Base-by-base conservation (phyloP, 1,284 basidiomycete genomes). In the Cutaneotrichosporon cavernicola region DNA sequence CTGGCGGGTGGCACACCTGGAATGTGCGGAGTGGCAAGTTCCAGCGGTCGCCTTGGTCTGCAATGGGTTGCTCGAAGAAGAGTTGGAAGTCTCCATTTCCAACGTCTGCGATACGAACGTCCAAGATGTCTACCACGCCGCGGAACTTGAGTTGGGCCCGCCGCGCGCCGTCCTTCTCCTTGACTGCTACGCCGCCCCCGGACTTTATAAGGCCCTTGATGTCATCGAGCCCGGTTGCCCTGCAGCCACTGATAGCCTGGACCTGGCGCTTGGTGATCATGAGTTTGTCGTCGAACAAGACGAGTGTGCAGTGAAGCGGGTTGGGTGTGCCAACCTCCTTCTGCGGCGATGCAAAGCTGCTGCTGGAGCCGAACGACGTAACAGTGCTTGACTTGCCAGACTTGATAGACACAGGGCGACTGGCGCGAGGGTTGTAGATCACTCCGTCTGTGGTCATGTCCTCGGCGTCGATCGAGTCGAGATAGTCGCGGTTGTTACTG, bases 231-330 rank as follows among this genome's bases (percentile, higher is more conserved):
- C 97, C 95, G 2, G 92, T 87, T 30, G 93, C 80, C 26, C 84
- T 81, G 55, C 87, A 85, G 0, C 90, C 94, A 50, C 87, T 85
- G 72, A 89, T 89, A 64, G 91, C 86, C 4, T 86, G 84, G 51
- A 86, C 84, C 2, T 90, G 89, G 34, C 97, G 86, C 81, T 98
- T 98, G 60, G 89, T 89, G 65, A 99, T 88, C 75, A 97, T 86
- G 34, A 99, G 82, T 73, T 92, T 92, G 81, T 99, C 97, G 72
- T 96, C 91, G 74, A 99, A 99, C 49, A 99, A 83, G 78, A 99
- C 91, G 40, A 99, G 82, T 0, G 90, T 92, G 78, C 91, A 95
- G 72, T 92, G 90, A 11, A 98, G 83, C 4, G 80, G 68, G n/a
- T 56, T 21, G 2, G 58, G 47, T 2, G 43, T 51, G 9, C 34